Conservation (phyloP, 2,329 filamentous ascomycete genomes). For the Beauveria asiatica region DNA sequence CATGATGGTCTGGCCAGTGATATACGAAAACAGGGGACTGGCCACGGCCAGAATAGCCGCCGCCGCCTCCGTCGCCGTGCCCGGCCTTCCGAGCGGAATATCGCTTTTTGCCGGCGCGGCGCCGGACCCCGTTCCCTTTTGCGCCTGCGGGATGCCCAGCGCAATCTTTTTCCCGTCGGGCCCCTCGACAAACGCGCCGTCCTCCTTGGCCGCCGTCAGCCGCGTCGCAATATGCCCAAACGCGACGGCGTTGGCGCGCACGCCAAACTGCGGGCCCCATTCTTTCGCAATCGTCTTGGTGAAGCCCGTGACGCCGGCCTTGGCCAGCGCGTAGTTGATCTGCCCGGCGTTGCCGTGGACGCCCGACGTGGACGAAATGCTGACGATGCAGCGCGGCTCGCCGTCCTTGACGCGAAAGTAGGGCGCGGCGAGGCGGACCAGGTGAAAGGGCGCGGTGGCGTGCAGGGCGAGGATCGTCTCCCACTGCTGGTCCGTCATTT, state of each 20-base stretch:
- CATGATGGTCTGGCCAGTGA: slow-evolving; percentile 78
- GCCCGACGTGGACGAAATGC: slow-evolving; percentile 74
- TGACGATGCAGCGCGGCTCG: slow-evolving; percentile 69
- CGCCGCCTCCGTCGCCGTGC: slow-evolving; percentile 73
- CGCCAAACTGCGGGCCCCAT: slow-evolving; percentile 79
- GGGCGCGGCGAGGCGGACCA: slow-evolving; percentile 69
- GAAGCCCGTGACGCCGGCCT: slow-evolving; percentile 73
- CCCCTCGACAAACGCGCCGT: slow-evolving; percentile 68
- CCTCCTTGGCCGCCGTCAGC: slow-evolving; percentile 76
- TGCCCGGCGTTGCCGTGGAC: slow-evolving; percentile 86
- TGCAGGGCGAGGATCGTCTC: slow-evolving; percentile 79
- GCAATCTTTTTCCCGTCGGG: slow-evolving; percentile 68
- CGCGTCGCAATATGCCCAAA: slow-evolving; percentile 77
- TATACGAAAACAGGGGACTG: slow-evolving; percentile 76
- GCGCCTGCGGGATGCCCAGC: slow-evolving; percentile 62
- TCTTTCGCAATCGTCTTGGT: slow-evolving; percentile 89
- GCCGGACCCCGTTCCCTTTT: slow-evolving; percentile 34
- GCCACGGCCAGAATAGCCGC: slow-evolving; percentile 68
- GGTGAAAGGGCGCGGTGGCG: slow-evolving; percentile 76
- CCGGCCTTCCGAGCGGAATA: slow-evolving; percentile 70
- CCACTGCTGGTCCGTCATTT: slow-evolving; percentile 89
- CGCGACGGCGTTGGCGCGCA: slow-evolving; percentile 73
- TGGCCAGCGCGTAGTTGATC: slow-evolving; percentile 79
- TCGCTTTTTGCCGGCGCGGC: slow-evolving; percentile 47
- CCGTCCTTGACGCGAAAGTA: slow-evolving; percentile 85